Evolutionary conservation across 208 protist species (phyloP).

Genomic region (Crithidia brevicula): DNA sequence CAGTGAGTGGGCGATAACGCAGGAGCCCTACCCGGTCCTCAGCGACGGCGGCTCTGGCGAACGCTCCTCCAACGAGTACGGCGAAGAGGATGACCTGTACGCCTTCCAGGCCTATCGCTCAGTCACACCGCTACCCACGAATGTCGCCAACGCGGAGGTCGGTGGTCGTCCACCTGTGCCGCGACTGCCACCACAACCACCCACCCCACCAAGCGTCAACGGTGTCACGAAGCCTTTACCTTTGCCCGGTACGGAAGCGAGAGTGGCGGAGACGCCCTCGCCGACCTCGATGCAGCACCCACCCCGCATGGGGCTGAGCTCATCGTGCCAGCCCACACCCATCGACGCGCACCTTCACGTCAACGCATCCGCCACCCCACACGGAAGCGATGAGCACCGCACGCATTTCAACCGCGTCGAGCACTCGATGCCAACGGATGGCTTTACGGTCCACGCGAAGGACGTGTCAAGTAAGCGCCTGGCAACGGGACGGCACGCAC

Average conservation of each 20-base stretch:
- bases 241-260: background rate
- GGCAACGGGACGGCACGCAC: too few species aligned
- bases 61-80: background rate
- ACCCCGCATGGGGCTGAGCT: background rate
- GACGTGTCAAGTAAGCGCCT: background rate
- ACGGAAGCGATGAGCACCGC: background rate
- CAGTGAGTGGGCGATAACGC: too few species aligned
- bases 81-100: constrained; percentile 2
- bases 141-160: too few species aligned
- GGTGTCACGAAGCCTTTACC: too few species aligned
- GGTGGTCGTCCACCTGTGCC: too few species aligned
- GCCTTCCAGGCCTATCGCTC: background rate
- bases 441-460: background rate
- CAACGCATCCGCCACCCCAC: too few species aligned
- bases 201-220: too few species aligned
- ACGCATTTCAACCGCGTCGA: background rate
- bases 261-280: background rate
- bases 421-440: background rate
- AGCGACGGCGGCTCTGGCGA: background rate
- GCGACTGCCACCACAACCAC: too few species aligned
- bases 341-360: too few species aligned
- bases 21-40: constrained; percentile 1
- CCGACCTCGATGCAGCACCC: constrained; percentile 1
- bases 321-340: background rate
- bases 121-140: background rate